Evolutionary conservation across 768 basidiomycete species (phyloP), one percentile per base, ranked within the genome.

Genomic region (Sistotremastrum niveocremeum): DNA sequence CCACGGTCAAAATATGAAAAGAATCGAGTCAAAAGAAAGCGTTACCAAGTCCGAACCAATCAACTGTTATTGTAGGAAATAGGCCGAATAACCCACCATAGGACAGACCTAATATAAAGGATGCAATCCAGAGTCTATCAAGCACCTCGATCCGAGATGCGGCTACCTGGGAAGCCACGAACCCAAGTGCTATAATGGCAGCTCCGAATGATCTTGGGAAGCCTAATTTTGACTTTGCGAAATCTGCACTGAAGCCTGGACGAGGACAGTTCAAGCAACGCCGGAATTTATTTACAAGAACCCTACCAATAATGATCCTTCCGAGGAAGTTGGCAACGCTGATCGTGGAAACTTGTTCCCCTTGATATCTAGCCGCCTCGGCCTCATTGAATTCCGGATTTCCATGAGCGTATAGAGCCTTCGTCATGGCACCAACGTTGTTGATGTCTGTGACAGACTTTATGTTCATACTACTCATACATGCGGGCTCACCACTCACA

Each of bases 31-130:
- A 10, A 10, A 45, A 30, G 8, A 34, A 41, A 7, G 2, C 76
- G 83, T 56, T 54, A 85, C 85, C 67, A 55, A 93, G 67, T 5
- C 89, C 89, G 53, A 91, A 93, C 86, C 85, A 90, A 53, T 93
- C 90, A 29, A 91, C 70, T 44, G 76, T 70, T 32, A 93, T 69
- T n/a, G 81, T 77, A 0, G 86, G 84, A 55, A 74, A 70, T 38
- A 84, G 64, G 2, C 81, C 83, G 57, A 86, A 89, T 45, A 77
- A 57, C 42, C 75, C 71, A 3, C 88, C 88, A 53, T 90, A 83
- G 0, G 79, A 77, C 4, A 81, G 58, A 0, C 84, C 85, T 0
- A 86, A 61, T 8, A 69, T 47, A 4, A 60, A 62, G 29, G 64
- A 65, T 4, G 60, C 68, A 20, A 20, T 66, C 85, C 88, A 93